Evolutionary conservation across 345 rosid genomes (phyloP), one percentile per base, ranked within the genome.

Genomic region (Brassica napus): DNA sequence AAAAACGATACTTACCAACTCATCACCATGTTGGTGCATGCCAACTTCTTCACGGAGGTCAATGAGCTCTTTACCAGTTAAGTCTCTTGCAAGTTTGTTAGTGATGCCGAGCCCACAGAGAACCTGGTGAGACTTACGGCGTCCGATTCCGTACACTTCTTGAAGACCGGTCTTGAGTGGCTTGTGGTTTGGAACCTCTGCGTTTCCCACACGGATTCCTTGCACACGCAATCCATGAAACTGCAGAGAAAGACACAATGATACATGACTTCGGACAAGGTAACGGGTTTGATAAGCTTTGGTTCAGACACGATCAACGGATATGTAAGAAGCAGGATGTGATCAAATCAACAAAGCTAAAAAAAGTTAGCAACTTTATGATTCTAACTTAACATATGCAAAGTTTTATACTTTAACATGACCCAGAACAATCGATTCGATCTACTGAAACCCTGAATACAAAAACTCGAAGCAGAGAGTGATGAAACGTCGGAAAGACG

Each of bases 121-220:
- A 49, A 92, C 88, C 49, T 90, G 90, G 67, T 87, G 92, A 55
- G 94, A 84, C 10, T 86, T 88, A 24, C 87, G 72, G 15, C 85
- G 89, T 8, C 97, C 95, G 10, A 92, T 79, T 12, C 95, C 97
- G 82, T 92, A 88, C 59, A 92, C 82, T 75, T 88, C 79, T 73
- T 88, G 97, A 49, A 92, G 90, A 34, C 93, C 87, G 12, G 77
- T 83, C 62, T 82, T 86, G 1, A 90, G 82, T 8, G 86, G 85
- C 88, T 90, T 88, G 42, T 68, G 42, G 68, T 86, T 87, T 26
- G 94, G 91, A 44, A 90, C 88, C 84, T 90, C 91, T 23, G 87
- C 88, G 31, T 86, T 87, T 30, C 93, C 93, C 61, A 89, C 89
- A 73, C 93, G 91, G 71, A 85, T 88, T 44, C 93, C 83, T 65